phyloP scores from a whole-genome alignment of 1,284 basidiomycete genomes.

The Trichosporon sp. region DNA sequence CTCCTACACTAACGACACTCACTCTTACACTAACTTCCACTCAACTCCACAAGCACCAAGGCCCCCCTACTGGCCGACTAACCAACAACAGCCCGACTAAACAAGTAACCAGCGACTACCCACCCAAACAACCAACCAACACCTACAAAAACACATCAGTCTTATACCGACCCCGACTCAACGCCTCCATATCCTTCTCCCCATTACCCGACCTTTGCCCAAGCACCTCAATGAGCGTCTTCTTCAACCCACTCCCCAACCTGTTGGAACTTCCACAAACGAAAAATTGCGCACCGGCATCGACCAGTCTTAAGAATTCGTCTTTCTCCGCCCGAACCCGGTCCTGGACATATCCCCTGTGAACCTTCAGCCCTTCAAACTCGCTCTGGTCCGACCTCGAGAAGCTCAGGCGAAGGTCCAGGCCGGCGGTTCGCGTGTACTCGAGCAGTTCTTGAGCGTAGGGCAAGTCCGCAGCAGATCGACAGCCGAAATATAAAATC shows the following conservation, averaged over 20 bases:
- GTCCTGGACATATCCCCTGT: conserved; percentile 48
- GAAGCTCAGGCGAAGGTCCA: conserved; percentile 54
- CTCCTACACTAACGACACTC: too few species aligned
- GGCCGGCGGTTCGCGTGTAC: conserved; percentile 51
- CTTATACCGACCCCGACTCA: conserved; percentile 4
- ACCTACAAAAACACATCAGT: conserved; percentile 12
- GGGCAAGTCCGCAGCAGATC: conserved; percentile 51
- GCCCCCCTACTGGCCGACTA: too few species aligned
- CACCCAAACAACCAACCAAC: neutral
- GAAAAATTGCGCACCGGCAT: conserved; percentile 51
- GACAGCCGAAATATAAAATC: conserved; percentile 54
- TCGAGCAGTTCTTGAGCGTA: conserved; percentile 52
- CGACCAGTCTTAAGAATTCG: conserved; percentile 43
- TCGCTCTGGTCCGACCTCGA: conserved; percentile 48
- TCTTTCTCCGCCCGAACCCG: conserved; percentile 52
- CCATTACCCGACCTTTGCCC: neutral
- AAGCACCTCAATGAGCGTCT: neutral
- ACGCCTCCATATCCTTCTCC: conserved; percentile 2
- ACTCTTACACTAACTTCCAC: too few species aligned
- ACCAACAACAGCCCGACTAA: too few species aligned
- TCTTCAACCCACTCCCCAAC: neutral
- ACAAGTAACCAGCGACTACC: neutral
- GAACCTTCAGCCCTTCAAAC: conserved; percentile 25
- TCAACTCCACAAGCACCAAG: too few species aligned
- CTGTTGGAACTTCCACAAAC: conserved; percentile 47